Evolutionary conservation across 2,329 filamentous ascomycete genomes (phyloP).

Genomic region (Huntiella bhutanensis): DNA sequence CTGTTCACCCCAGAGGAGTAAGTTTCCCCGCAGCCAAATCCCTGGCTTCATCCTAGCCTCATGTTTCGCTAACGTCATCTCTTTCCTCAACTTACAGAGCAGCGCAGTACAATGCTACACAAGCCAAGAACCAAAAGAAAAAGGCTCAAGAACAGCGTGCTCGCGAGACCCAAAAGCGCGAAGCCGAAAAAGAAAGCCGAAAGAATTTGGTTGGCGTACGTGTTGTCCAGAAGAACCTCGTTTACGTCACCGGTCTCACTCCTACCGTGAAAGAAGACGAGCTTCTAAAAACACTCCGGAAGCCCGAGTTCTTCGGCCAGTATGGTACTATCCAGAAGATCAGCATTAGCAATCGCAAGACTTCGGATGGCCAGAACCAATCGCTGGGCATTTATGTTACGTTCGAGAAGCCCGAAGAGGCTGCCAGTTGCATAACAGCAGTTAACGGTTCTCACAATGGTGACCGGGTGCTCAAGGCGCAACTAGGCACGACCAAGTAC

Average conservation of each 20-base stretch:
- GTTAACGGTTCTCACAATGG: conserved; percentile 88
- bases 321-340: conserved; percentile 98
- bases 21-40: conserved; percentile 18
- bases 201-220: conserved; percentile 91
- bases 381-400: conserved; percentile 98
- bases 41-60: background rate
- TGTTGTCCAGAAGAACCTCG: conserved; percentile 95
- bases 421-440: conserved; percentile 70
- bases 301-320: conserved; percentile 88
- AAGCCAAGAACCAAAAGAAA: conserved; percentile 83
- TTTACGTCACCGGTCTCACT: conserved; percentile 89
- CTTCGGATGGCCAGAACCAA: conserved; percentile 53
- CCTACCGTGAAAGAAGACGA: conserved; percentile 86
- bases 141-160: conserved; percentile 66
- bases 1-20: conserved; percentile 90
- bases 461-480: conserved; percentile 63
- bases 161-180: conserved; percentile 88
- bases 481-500: conserved; percentile 85
- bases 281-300: conserved; percentile 72
- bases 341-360: conserved; percentile 90
- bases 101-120: conserved; percentile 56
- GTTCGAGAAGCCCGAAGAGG: conserved; percentile 80
- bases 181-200: conserved; percentile 85
- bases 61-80: conserved; percentile 12
- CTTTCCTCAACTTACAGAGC: conserved; percentile 28